Conservation (phyloP, 345 rosid species). For the Populus ilicifolia region DNA sequence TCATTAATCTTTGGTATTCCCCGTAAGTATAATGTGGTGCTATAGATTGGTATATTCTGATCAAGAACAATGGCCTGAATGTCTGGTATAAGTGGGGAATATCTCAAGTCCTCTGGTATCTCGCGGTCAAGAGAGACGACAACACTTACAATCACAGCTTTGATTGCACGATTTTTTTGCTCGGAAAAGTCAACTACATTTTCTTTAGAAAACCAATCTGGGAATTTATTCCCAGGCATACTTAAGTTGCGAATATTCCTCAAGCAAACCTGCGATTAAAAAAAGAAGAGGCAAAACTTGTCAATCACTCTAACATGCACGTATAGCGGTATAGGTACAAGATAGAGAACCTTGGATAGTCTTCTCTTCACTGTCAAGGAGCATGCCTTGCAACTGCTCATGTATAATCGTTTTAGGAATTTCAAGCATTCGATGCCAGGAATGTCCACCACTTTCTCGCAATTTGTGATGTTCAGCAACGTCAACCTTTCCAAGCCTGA, state of each 20-base stretch:
- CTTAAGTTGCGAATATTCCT: conserved; percentile 41
- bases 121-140: conserved; percentile 42
- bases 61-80: conserved; percentile 37
- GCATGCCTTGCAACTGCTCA: conserved; percentile 41
- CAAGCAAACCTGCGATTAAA: conserved; percentile 37
- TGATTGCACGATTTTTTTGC: conserved; percentile 37
- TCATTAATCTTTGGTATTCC: conserved; percentile 48
- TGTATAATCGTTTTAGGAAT: conserved; percentile 34
- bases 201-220: conserved; percentile 50
- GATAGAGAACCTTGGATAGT: conserved; percentile 39
- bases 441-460: conserved; percentile 38
- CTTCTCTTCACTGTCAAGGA: conserved; percentile 29
- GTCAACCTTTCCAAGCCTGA: conserved; percentile 27
- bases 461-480: conserved; percentile 36
- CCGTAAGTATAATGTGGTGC: conserved; percentile 21
- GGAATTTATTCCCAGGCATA: conserved; percentile 56
- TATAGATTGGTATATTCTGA: not conserved
- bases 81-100: conserved; percentile 34
- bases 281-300: not conserved
- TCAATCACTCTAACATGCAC: not conserved
- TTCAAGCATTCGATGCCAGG: conserved; percentile 44
- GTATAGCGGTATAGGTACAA: not conserved
- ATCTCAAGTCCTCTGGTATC: conserved; percentile 23
- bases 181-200: conserved; percentile 22
- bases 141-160: conserved; percentile 42